Evolutionary conservation across 78 protist species (phyloP).

Genomic region (Bodo saltans): DNA sequence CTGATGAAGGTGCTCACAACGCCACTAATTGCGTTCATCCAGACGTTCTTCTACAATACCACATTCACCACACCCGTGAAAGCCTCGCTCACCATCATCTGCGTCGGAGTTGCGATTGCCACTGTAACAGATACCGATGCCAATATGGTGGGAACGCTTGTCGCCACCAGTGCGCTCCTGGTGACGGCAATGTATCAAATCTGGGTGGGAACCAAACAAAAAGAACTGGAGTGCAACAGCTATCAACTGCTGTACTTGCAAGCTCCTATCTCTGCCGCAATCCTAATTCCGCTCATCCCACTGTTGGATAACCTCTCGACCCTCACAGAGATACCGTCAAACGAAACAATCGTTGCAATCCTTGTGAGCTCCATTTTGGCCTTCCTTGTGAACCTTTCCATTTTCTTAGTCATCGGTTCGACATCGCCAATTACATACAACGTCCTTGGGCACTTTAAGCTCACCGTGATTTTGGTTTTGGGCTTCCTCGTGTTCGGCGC

Average conservation of each 20-base stretch:
- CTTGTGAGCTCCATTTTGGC: conserved; percentile 29
- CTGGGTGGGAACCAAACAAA: conserved; percentile 37
- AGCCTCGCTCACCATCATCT: background rate
- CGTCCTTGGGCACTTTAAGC: conserved; percentile 32
- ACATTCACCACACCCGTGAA: background rate
- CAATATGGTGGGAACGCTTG: conserved; percentile 18
- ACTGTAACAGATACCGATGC: conserved; percentile 33
- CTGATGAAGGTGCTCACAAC: conserved; percentile 29
- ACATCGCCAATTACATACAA: conserved; percentile 48
- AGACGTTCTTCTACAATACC: background rate
- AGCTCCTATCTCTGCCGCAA: conserved; percentile 13
- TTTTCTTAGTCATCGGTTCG: conserved; percentile 55
- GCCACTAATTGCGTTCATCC: background rate
- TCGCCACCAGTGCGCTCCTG: conserved; percentile 27
- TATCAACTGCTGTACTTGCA: conserved; percentile 33
- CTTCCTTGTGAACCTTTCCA: conserved; percentile 43
- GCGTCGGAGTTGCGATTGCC: conserved; percentile 17
- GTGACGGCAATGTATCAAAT: conserved; percentile 27
- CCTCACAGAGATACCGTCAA: background rate
- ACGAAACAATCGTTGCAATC: background rate
- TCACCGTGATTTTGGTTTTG: background rate
- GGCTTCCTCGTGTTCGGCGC: conserved; percentile 22
- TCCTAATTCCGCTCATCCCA: conserved; percentile 6
- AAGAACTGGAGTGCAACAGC: conserved; percentile 17
- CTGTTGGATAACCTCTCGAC: conserved; percentile 7